phyloP scores from a whole-genome alignment of 2,329 filamentous ascomycete genomes.

The Neonectria hederae region DNA sequence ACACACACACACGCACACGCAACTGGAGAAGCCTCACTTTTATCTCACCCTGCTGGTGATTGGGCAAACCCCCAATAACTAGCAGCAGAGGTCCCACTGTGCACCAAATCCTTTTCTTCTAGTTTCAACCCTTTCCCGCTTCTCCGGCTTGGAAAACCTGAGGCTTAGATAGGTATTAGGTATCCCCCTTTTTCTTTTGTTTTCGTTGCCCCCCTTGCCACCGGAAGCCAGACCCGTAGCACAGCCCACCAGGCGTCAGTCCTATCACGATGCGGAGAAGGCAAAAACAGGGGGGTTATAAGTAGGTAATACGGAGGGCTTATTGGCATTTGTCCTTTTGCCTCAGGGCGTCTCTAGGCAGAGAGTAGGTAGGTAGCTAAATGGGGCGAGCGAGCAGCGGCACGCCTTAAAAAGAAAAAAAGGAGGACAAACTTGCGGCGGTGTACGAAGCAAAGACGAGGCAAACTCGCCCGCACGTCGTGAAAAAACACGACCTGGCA shows the following conservation, averaged over 20 bases:
- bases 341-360: neutral
- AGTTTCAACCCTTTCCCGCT: neutral
- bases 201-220: neutral
- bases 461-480: neutral
- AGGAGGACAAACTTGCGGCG: neutral
- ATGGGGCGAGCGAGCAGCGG: neutral
- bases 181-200: neutral
- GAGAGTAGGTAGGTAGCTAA: neutral
- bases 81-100: neutral
- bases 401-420: neutral
- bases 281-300: neutral
- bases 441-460: neutral
- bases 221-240: neutral
- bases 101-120: neutral
- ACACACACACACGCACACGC: neutral
- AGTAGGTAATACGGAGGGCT: neutral
- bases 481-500: neutral
- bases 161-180: neutral
- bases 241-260: neutral
- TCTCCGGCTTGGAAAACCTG: neutral
- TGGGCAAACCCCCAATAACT: neutral
- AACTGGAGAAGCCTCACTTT: conserved; percentile 5
- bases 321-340: neutral
- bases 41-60: conserved; percentile 1
- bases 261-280: neutral